These are phyloP conservation scores for Coprinellus micaceus DNA, from an alignment of 768 basidiomycete genomes.

Conservation along the genomic window DNA sequence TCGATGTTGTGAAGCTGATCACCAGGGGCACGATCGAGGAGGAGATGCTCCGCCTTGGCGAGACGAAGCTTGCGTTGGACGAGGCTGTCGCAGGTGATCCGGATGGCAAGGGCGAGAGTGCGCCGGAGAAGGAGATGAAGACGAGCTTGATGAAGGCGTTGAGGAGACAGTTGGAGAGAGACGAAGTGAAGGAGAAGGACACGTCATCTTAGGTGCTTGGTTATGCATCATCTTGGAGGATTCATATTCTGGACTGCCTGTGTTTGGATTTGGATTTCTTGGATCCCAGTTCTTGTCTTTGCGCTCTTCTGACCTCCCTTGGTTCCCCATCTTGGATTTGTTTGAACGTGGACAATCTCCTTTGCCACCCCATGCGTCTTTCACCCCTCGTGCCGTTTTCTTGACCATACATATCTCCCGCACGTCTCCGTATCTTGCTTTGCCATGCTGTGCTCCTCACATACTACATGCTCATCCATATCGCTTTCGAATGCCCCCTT, in stretches of 20 bases:
- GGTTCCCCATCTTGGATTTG: constrained; percentile 4
- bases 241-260: no score
- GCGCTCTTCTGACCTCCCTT: not conserved
- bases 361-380: no score
- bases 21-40: constrained; percentile 93
- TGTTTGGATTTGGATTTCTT: no score
- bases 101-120: constrained; percentile 58
- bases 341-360: not conserved
- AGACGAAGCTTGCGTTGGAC: constrained; percentile 88
- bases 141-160: constrained; percentile 81
- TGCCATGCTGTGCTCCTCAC: not conserved
- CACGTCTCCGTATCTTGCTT: constrained; percentile 2
- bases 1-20: constrained; percentile 92
- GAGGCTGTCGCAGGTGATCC: constrained; percentile 87
- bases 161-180: constrained; percentile 74
- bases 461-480: not conserved
- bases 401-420: not conserved
- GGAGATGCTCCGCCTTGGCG: constrained; percentile 86
- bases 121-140: constrained; percentile 79
- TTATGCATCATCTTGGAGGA: no score
- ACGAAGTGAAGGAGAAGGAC: constrained; percentile 28
- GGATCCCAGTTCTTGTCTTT: not conserved
- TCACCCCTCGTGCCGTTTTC: not conserved
- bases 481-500: not conserved
- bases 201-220: not conserved